Conservation (phyloP, 2,329 filamentous ascomycete genomes). For the Alternaria ventricosa region DNA sequence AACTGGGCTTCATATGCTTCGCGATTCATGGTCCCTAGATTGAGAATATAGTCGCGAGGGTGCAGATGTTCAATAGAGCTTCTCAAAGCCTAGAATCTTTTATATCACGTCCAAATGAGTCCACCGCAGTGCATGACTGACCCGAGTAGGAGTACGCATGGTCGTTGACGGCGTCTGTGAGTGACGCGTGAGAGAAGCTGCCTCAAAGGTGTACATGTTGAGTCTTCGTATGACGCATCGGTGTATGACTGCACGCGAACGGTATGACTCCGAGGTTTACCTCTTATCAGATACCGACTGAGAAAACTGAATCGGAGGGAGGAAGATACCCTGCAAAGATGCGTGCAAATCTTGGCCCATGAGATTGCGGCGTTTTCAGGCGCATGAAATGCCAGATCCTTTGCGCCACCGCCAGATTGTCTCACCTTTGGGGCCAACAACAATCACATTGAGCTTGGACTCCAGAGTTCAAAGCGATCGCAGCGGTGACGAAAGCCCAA, state of each 20-base stretch:
- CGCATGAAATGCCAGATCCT: not conserved
- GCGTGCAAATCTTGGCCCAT: not conserved
- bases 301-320: not conserved
- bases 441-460: not conserved
- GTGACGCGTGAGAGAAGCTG: not conserved
- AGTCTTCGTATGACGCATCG: not conserved
- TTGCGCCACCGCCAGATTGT: not conserved
- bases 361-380: not conserved
- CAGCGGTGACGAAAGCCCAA: not conserved
- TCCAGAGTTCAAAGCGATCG: not conserved
- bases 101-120: not conserved
- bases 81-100: not conserved
- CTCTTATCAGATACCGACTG: not conserved
- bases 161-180: not conserved
- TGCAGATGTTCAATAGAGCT: not conserved
- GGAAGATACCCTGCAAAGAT: not conserved
- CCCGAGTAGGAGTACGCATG: not conserved
- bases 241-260: not conserved
- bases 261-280: not conserved
- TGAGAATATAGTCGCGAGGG: rapidly evolving
- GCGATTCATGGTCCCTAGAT: not conserved
- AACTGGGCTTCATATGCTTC: no score
- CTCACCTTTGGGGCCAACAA: not conserved
- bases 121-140: not conserved
- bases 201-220: not conserved